Percentiles rank a stretch among this genome's conserved stretches.
phyloP scores from a whole-genome alignment of 1,284 basidiomycete species.

The Leccinum pachyderme region DNA sequence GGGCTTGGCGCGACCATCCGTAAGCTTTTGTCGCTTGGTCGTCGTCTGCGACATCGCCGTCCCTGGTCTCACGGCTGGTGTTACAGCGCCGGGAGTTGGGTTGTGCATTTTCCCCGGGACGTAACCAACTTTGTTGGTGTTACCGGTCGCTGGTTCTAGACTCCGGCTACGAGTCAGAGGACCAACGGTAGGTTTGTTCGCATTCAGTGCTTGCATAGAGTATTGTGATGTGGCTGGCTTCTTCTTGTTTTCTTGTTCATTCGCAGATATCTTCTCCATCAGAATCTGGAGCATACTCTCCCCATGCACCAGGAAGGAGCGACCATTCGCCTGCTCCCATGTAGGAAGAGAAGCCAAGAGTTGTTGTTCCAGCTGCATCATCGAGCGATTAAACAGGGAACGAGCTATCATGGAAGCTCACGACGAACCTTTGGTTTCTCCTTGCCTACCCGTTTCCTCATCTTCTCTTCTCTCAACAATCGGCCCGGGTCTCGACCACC shows the following conservation, averaged over 20 bases:
- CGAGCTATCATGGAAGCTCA: slow-evolving; percentile 2
- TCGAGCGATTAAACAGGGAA: slow-evolving; percentile 4
- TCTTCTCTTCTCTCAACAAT: slow-evolving; percentile 92
- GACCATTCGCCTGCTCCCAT: slow-evolving; percentile 84
- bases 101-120: slow-evolving; percentile 29
- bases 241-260: slow-evolving; percentile 76
- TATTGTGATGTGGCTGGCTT: slow-evolving; percentile 35
- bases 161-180: slow-evolving; percentile 28
- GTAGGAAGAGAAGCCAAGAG: slow-evolving; percentile 75
- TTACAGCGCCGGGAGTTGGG: slow-evolving; percentile 41
- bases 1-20: slow-evolving; percentile 34
- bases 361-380: slow-evolving; percentile 79
- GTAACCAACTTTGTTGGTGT: slow-evolving; percentile 21
- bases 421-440: slow-evolving; percentile 86
- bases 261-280: slow-evolving; percentile 61
- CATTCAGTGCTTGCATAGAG: slow-evolving; percentile 40
- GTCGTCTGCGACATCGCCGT: slow-evolving; percentile 44
- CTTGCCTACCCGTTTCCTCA: slow-evolving; percentile 92
- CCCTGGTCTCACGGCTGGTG: slow-evolving; percentile 57
- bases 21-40: slow-evolving; percentile 59
- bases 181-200: slow-evolving; percentile 45
- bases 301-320: slow-evolving; percentile 85
- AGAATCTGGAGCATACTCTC: slow-evolving; percentile 81
- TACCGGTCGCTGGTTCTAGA: slow-evolving; percentile 23
- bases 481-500: slow-evolving; percentile 65